These are phyloP conservation scores for Naegleria gruberi DNA, from an alignment of 208 protist species.

Conservation along the genomic window DNA sequence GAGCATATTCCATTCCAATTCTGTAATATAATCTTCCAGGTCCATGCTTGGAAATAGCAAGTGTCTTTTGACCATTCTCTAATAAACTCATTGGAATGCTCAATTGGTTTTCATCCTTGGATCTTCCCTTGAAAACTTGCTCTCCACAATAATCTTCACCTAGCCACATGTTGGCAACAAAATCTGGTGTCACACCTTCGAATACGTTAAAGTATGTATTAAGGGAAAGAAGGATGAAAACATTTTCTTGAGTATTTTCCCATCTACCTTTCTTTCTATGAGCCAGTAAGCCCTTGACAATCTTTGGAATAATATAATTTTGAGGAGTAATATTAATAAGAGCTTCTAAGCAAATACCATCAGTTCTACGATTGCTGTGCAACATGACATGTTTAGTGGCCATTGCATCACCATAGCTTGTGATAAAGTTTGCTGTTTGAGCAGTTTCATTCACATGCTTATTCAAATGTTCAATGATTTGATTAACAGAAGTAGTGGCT, in stretches of 20 bases:
- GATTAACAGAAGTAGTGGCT: neutral
- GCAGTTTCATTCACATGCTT: neutral
- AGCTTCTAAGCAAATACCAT: neutral
- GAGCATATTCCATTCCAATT: constrained; percentile 7
- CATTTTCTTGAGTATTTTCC: constrained; percentile 2
- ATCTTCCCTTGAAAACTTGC: neutral
- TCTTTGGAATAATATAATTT: neutral
- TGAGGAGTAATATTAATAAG: neutral
- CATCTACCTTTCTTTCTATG: constrained; percentile 16
- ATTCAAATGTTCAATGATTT: neutral
- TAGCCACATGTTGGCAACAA: neutral
- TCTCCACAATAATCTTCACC: neutral
- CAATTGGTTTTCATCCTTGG: neutral
- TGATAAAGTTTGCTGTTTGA: neutral
- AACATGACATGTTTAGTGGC: neutral
- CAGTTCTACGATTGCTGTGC: neutral
- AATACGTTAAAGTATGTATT: neutral
- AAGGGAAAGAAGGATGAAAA: neutral
- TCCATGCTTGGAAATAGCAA: neutral
- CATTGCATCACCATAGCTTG: neutral
- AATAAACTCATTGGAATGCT: neutral
- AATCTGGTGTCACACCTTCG: neutral
- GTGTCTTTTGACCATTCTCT: neutral
- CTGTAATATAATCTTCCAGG: constrained; percentile 16
- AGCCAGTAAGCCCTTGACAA: neutral